These are phyloP conservation scores for Sphaerulina musiva DNA, from an alignment of 2,329 filamentous ascomycete species.

Conservation along the genomic window DNA sequence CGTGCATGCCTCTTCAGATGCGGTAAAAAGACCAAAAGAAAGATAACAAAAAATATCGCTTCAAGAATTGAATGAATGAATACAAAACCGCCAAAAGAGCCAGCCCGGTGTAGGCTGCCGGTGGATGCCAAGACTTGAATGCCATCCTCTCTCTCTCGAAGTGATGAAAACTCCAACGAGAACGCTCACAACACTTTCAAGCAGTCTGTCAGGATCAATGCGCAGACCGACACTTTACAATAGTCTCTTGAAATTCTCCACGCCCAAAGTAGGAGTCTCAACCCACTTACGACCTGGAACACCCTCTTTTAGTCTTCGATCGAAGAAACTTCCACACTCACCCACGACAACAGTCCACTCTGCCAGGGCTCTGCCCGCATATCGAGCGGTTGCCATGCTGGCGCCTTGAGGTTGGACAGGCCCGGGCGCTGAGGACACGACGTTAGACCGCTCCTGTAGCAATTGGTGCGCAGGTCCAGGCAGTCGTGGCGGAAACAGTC, in stretches of 20 bases:
- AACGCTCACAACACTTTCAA: conserved; percentile 7
- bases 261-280: conserved; percentile 60
- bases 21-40: not conserved
- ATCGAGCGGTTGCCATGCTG: conserved; percentile 44
- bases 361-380: conserved; percentile 66
- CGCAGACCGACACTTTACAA: conserved; percentile 6
- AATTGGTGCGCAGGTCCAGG: conserved; percentile 63
- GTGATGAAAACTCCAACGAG: not conserved
- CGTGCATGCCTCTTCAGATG: not conserved
- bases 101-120: not conserved
- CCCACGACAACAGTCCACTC: conserved; percentile 71
- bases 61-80: not conserved
- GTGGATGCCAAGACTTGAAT: not conserved
- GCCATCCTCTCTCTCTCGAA: not conserved
- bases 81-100: not conserved
- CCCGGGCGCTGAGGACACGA: conserved; percentile 4
- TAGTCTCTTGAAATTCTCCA: conserved; percentile 52
- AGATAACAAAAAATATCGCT: not conserved
- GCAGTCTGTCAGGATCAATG: not conserved
- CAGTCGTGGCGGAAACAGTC: conserved; percentile 61
- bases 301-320: conserved; percentile 67
- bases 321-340: conserved; percentile 76
- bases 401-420: conserved; percentile 34
- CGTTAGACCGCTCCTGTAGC: conserved; percentile 41
- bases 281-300: conserved; percentile 60